Evolutionary conservation across 78 protist genomes (phyloP).

Genomic region (Fonticula alba): DNA sequence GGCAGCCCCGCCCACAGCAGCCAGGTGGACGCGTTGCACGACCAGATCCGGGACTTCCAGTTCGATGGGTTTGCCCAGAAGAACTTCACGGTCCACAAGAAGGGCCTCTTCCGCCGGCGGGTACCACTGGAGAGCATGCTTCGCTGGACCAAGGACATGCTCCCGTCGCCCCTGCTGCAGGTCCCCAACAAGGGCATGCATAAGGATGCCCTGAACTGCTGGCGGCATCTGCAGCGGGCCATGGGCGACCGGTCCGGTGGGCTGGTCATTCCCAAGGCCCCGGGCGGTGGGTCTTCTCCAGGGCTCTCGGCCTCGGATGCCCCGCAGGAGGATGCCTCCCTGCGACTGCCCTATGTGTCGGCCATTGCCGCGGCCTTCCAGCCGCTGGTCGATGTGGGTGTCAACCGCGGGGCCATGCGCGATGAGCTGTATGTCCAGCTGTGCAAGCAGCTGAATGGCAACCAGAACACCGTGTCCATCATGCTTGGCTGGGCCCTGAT

Average conservation of each 20-base stretch:
- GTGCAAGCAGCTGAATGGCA: not conserved
- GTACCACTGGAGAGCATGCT: not conserved
- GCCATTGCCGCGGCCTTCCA: not conserved
- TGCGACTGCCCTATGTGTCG: not conserved
- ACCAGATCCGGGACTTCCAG: too few species aligned
- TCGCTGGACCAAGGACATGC: not conserved
- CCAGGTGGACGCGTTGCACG: too few species aligned
- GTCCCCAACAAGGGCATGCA: not conserved
- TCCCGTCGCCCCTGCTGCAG: not conserved
- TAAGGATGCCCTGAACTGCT: not conserved
- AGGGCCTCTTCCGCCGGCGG: not conserved
- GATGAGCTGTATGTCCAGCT: conserved; percentile 8
- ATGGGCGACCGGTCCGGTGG: not conserved
- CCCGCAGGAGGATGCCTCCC: not conserved
- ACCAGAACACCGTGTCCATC: not conserved
- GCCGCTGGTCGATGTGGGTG: not conserved
- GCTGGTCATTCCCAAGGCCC: not conserved
- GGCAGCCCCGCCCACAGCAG: too few species aligned
- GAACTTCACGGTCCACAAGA: not conserved
- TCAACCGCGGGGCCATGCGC: not conserved
- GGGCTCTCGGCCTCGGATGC: not conserved
- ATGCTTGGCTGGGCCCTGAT: not conserved
- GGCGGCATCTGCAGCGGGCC: not conserved
- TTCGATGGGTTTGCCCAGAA: not conserved
- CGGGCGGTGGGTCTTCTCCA: not conserved